Base-by-base conservation (phyloP, 2,329 filamentous ascomycete species). In the Byssoonygena ceratinophila region DNA sequence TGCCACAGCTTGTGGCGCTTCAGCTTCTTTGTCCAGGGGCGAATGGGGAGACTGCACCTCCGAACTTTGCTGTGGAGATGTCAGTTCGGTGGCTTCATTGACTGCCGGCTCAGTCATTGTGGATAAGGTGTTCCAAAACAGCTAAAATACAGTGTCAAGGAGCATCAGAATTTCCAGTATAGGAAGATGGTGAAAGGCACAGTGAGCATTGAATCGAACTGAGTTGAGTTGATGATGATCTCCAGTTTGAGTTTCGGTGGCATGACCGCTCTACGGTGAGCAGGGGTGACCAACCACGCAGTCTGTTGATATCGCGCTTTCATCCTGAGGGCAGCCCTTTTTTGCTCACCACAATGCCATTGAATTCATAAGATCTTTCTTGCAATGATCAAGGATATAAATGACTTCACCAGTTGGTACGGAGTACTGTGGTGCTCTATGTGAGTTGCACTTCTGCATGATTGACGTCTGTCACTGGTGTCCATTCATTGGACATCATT, bases 31-130 rank as follows among this genome's bases (percentile, higher is more conserved):
- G 36, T 59, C 60, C 25, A 54, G 56, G 22, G 59, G 59, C 49
- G 57, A 59, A 58, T 59, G 64, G 55, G 60, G 64, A 58, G 61
- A 61, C 22, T 48, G 43, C 31, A 29, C 25, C 27, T 52, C 52
- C 9, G 46, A 12, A n/a, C 18, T 44, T 39, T 25, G 29, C 12
- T 9, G 43, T 36, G 23, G 27, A 22, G 34, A 23, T 20, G 48
- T 23, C n/a, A 43, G 44, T 29, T 52, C 43, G 18, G 20, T 12
- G 27, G 14, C 23, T 12, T 54, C 39, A 23, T 45, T 34, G 31
- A 41, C 44, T 11, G 53, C 31, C 18, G 29, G 43, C 18, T 57
- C 55, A 18, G 53, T 34, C 53, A 55, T 55, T 20, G 36, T 51
- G 46, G 27, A 12, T 34, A 18, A 34, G 18, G 25, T 16, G 12